These are phyloP conservation scores for Blumeria hordei DNA, from an alignment of 2,329 filamentous ascomycete genomes.

Conservation along the genomic window DNA sequence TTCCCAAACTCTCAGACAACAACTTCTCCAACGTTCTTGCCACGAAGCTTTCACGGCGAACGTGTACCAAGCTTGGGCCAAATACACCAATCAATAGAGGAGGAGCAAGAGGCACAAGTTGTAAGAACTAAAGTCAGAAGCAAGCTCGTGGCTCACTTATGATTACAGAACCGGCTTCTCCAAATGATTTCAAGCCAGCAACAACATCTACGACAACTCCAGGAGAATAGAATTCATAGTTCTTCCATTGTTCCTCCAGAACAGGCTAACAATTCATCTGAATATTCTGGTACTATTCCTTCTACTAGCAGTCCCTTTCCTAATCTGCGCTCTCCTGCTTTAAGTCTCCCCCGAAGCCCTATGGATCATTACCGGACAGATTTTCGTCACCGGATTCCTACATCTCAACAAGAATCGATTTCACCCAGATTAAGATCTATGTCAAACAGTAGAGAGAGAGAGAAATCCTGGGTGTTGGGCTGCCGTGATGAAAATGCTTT, in stretches of 20 bases:
- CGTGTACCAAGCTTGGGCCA: conserved; percentile 49
- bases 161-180: conserved; percentile 42
- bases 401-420: conserved; percentile 30
- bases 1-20: conserved; percentile 15
- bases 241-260: conserved; percentile 18
- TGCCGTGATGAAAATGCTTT: conserved; percentile 52
- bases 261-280: conserved; percentile 20
- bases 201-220: conserved; percentile 38
- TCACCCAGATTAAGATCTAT: conserved; percentile 31
- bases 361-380: conserved; percentile 33
- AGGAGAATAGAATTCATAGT: conserved; percentile 18
- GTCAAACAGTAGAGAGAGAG: conserved; percentile 32
- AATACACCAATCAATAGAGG: conserved; percentile 56
- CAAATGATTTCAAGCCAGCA: conserved; percentile 58
- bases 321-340: conserved; percentile 24
- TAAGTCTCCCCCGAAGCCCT: conserved; percentile 24
- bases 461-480: conserved; percentile 33
- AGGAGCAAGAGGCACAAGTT: conserved; percentile 57
- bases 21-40: conserved; percentile 18
- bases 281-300: conserved; percentile 21
- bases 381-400: conserved; percentile 26
- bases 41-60: conserved; percentile 33
- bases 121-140: conserved; percentile 19
- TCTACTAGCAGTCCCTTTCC: conserved; percentile 18
- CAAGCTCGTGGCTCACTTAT: not conserved